Evolutionary conservation across 2,329 filamentous ascomycete species (phyloP), one percentile per base, ranked within the genome.

Genomic region (Rhynchosporium secalis): DNA sequence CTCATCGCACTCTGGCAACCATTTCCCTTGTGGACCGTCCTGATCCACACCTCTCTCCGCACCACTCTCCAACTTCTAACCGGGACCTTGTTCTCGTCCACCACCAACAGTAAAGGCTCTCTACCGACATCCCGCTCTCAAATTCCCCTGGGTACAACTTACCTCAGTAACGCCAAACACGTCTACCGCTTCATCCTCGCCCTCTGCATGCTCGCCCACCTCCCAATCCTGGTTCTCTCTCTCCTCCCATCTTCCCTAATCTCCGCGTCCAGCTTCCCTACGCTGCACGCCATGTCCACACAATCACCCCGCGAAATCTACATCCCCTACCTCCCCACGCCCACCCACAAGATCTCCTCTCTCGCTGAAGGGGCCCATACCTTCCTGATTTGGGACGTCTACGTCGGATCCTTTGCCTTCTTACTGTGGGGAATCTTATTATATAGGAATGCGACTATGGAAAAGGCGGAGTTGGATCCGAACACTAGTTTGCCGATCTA

Each of bases 1-100:
- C 75, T 78, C 61, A 79, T 81, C 31, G 78, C 79, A 1, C 65
- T 79, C 51, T 83, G 81, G 79, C 80, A 83, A 65, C 72, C 76
- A 3, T 83, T 81, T 72, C 80, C 81, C 0, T 68, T 80, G 20
- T 79, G 76, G 69, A 76, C 80, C 6, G 75, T 76, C 3, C 56
- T 80, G 10, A 65, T 78, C n/a, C 75, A 78, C 4, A 74, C 68
- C 2, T 26, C 72, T 1, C 66, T 76, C 3, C 58, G 55, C n/a
- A 59, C 31, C 8, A 20, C 52, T 10, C 60, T 33, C 10, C 52
- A 57, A 31, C 43, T 43, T 12, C 20, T 68, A 12, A 28, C 45
- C 70, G 72, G 60, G 47, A 68, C 46, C 4, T 72, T 57, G 9
- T 47, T 57, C 5, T 47, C 40, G 26, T 40, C 54, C 36, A 54